These are phyloP conservation scores for Solanum rostratum DNA, from an alignment of 257 asterid genomes.

Conservation along the genomic window DNA sequence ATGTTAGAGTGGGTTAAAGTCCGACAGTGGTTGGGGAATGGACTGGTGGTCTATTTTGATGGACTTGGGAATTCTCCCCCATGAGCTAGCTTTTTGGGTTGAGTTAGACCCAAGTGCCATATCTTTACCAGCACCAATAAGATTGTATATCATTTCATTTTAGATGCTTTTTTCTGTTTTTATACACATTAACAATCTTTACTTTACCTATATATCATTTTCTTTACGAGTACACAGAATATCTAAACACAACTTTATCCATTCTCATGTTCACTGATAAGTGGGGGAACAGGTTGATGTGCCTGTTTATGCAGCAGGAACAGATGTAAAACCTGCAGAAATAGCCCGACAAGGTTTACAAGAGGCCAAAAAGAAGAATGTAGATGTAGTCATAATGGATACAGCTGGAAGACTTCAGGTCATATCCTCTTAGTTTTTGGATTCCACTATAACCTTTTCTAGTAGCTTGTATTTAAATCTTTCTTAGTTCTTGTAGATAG, in stretches of 20 bases:
- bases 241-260: not conserved
- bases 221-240: not conserved
- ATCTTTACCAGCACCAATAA: not conserved
- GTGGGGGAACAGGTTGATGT: constrained; percentile 71
- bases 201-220: not conserved
- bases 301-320: constrained; percentile 91
- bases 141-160: not conserved
- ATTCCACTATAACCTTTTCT: not conserved
- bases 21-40: no score
- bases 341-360: constrained; percentile 84
- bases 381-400: constrained; percentile 96
- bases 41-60: no score
- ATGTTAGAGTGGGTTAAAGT: not conserved
- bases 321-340: constrained; percentile 78
- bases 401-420: constrained; percentile 99
- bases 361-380: constrained; percentile 71
- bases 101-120: no score
- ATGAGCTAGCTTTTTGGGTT: no score
- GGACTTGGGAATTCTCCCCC: no score
- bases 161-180: not conserved
- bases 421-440: constrained; percentile 11
- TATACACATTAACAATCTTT: not conserved
- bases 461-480: not conserved
- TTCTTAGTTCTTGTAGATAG: constrained; percentile 39
- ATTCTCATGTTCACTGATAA: constrained; percentile 16